phyloP scores from a whole-genome alignment of 768 basidiomycete species.

The Phallus indusiatus region DNA sequence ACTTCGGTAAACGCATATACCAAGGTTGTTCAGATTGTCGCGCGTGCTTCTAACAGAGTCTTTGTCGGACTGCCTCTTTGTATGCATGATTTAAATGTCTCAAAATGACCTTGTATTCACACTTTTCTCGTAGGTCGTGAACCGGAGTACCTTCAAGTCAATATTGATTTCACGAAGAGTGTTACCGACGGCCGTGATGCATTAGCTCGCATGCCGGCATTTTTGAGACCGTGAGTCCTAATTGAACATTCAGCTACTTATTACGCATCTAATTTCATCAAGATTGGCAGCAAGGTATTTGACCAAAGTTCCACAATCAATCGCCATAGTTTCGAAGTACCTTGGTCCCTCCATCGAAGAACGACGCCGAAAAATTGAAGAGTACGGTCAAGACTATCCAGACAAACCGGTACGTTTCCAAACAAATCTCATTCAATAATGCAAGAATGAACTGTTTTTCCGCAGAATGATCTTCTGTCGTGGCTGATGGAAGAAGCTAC shows the following conservation, averaged over 20 bases:
- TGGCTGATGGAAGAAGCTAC: slow-evolving; percentile 35
- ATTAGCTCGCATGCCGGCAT: neutral
- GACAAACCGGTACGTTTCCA: slow-evolving; percentile 23
- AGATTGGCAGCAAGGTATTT: neutral
- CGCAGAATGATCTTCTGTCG: slow-evolving; percentile 35
- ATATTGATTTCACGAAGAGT: neutral
- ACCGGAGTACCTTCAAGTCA: slow-evolving; percentile 3
- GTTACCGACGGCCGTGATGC: neutral
- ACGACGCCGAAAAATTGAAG: slow-evolving; percentile 21
- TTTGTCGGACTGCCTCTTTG: slow-evolving; percentile 11
- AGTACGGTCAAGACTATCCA: slow-evolving; percentile 22
- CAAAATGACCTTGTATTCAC: neutral
- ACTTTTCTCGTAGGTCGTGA: neutral
- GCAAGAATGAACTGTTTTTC: too few species aligned
- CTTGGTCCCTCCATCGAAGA: slow-evolving; percentile 25
- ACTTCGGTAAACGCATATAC: slow-evolving; percentile 19
- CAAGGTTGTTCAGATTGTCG: slow-evolving; percentile 14
- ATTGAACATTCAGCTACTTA: neutral
- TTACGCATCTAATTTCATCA: neutral
- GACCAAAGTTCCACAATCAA: neutral
- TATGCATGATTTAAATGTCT: neutral
- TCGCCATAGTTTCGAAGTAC: slow-evolving; percentile 15
- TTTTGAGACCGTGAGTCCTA: slow-evolving; percentile 8
- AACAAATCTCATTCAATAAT: neutral
- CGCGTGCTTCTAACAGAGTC: slow-evolving; percentile 5